These are phyloP conservation scores for Geotrichum carabidarum DNA, from an alignment of 1,139 yeast species.

Conservation along the genomic window DNA sequence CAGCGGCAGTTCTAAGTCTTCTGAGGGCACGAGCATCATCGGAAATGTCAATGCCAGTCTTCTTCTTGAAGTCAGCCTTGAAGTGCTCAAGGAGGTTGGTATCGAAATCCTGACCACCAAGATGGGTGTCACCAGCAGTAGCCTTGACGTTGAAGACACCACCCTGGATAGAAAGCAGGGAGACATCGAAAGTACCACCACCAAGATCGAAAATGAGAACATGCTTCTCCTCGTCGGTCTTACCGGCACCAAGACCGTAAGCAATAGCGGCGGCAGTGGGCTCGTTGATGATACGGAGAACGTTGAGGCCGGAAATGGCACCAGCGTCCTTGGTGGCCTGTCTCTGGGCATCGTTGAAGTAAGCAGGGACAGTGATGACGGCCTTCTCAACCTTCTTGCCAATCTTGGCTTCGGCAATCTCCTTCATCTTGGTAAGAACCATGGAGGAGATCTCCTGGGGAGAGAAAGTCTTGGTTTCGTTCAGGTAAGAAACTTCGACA, in stretches of 20 bases:
- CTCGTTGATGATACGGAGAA: conserved; percentile 93
- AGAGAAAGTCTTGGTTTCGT: conserved; percentile 85
- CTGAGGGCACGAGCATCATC: conserved; percentile 77
- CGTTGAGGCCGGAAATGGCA: conserved; percentile 95
- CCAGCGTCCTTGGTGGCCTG: conserved; percentile 99
- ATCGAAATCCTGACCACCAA: conserved; percentile 94
- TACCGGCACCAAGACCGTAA: conserved; percentile 95
- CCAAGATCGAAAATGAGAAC: conserved; percentile 92
- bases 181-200: conserved; percentile 95
- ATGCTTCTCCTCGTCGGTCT: conserved; percentile 75
- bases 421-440: conserved; percentile 97
- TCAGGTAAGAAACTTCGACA: conserved; percentile 85
- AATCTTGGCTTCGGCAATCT: conserved; percentile 92
- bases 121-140: conserved; percentile 95
- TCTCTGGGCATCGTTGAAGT: conserved; percentile 96
- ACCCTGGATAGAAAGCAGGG: conserved; percentile 79
- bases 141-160: conserved; percentile 95
- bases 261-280: conserved; percentile 99
- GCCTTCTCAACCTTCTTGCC: conserved; percentile 93
- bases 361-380: conserved; percentile 94
- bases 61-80: conserved; percentile 79
- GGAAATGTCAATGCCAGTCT: conserved; percentile 70
- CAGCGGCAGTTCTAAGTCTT: conserved; percentile 87
- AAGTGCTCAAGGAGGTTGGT: conserved; percentile 74
- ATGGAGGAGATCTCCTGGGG: conserved; percentile 97